Percentiles rank a stretch among this genome's conserved stretches.
These are phyloP conservation scores for Cutaneotrichosporon sp. DNA, from an alignment of 1,284 basidiomycete genomes.

Conservation along the genomic window DNA sequence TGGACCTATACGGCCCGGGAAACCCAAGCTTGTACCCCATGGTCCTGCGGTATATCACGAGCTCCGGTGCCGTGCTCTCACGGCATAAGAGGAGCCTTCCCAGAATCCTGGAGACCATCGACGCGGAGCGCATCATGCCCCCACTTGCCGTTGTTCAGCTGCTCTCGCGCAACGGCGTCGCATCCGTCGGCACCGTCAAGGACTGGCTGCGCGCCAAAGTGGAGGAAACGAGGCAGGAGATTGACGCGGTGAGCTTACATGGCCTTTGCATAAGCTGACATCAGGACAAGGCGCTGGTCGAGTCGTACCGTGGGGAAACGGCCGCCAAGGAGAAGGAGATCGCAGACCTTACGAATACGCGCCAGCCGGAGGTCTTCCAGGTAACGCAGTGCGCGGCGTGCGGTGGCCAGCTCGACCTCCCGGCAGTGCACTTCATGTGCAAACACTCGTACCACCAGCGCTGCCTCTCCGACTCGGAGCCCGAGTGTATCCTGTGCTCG, in stretches of 20 bases:
- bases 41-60: slow-evolving; percentile 85
- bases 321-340: slow-evolving; percentile 75
- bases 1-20: slow-evolving; percentile 66
- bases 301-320: slow-evolving; percentile 81
- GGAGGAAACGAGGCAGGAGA: slow-evolving; percentile 65
- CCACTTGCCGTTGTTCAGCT: slow-evolving; percentile 84
- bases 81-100: slow-evolving; percentile 67
- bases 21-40: slow-evolving; percentile 77
- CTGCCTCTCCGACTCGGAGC: slow-evolving; percentile 75
- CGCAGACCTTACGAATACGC: slow-evolving; percentile 67
- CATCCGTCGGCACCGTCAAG: slow-evolving; percentile 84
- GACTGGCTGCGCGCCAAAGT: slow-evolving; percentile 80
- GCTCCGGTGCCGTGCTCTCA: slow-evolving; percentile 62
- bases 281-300: slow-evolving; percentile 76
- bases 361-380: slow-evolving; percentile 81
- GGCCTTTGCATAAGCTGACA: not conserved
- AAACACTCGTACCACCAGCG: slow-evolving; percentile 93
- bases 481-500: slow-evolving; percentile 82
- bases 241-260: slow-evolving; percentile 61
- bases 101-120: slow-evolving; percentile 67
- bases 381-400: slow-evolving; percentile 87
- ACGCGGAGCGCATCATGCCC: slow-evolving; percentile 73
- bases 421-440: slow-evolving; percentile 96
- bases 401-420: slow-evolving; percentile 80
- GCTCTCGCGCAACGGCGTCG: slow-evolving; percentile 75